Evolutionary conservation across 2,329 filamentous ascomycete genomes (phyloP).

Genomic region (Hymenoscyphus linearis): DNA sequence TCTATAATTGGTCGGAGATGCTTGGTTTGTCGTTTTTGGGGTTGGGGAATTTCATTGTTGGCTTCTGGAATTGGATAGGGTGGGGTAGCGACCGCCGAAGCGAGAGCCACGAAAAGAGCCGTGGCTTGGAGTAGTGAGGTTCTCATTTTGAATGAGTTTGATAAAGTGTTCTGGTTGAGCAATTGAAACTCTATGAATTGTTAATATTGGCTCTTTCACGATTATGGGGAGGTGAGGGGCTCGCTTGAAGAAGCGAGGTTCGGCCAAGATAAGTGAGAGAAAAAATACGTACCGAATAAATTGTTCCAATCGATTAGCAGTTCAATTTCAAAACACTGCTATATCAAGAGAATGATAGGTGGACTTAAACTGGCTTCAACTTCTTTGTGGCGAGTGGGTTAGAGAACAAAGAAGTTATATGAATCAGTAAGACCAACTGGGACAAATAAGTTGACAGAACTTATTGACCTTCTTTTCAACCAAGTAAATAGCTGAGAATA

Average conservation of each 20-base stretch:
- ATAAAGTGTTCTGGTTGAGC: background rate
- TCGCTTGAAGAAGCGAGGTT: no score
- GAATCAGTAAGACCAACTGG: background rate
- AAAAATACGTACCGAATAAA: no score
- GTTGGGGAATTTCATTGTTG: background rate
- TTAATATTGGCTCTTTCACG: no score
- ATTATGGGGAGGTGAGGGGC: no score
- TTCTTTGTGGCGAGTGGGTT: background rate
- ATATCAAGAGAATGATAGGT: no score
- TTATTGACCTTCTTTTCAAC: background rate
- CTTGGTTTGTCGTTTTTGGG: background rate
- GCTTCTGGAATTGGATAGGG: background rate
- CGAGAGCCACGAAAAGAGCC: background rate
- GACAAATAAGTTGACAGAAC: background rate
- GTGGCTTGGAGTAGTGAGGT: background rate
- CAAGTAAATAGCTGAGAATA: background rate
- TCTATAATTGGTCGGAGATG: constrained; percentile 4
- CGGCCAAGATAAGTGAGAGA: no score
- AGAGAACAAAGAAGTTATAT: background rate
- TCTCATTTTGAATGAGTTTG: background rate
- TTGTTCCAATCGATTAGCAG: no score
- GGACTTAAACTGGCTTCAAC: background rate
- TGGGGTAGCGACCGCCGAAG: background rate
- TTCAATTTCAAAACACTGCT: no score
- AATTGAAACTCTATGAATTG: no score